phyloP scores from a whole-genome alignment of 179 eudicot species.

The Beta corolliflora region DNA sequence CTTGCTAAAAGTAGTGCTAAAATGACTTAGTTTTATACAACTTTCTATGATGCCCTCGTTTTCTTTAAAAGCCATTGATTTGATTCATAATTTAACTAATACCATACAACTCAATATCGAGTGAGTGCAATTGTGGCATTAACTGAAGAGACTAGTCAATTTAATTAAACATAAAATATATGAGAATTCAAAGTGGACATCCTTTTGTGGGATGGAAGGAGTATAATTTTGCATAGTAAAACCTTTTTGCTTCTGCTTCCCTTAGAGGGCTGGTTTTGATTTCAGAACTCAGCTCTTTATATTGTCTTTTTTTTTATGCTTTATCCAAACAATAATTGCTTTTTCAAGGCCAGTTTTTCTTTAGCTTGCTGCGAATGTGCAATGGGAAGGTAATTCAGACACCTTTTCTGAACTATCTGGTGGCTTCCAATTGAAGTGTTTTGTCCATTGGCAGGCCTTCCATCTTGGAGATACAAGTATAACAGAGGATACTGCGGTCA shows the following conservation, averaged over 20 bases:
- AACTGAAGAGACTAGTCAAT: neutral
- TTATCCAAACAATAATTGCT: neutral
- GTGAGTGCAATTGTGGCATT: neutral
- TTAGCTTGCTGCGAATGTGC: neutral
- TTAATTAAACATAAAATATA: neutral
- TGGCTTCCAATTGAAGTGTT: neutral
- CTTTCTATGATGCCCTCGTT: neutral
- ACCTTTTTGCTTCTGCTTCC: neutral
- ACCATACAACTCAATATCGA: neutral
- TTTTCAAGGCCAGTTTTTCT: neutral
- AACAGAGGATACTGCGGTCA: constrained; percentile 64
- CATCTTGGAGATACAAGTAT: constrained; percentile 45
- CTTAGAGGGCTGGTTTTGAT: neutral
- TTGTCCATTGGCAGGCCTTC: constrained; percentile 41
- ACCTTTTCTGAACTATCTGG: neutral
- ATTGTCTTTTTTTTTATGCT: neutral
- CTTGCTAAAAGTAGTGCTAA: no score
- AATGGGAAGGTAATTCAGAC: neutral
- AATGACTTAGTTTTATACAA: neutral
- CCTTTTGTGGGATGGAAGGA: neutral
- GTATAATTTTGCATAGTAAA: neutral
- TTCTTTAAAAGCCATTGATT: neutral
- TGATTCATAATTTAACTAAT: neutral
- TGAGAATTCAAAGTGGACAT: neutral
- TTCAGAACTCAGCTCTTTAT: neutral